Percentiles rank a stretch among this genome's conserved stretches.
These are phyloP conservation scores for Psilocybe cubensis DNA, from an alignment of 768 basidiomycete genomes.

Conservation along the genomic window DNA sequence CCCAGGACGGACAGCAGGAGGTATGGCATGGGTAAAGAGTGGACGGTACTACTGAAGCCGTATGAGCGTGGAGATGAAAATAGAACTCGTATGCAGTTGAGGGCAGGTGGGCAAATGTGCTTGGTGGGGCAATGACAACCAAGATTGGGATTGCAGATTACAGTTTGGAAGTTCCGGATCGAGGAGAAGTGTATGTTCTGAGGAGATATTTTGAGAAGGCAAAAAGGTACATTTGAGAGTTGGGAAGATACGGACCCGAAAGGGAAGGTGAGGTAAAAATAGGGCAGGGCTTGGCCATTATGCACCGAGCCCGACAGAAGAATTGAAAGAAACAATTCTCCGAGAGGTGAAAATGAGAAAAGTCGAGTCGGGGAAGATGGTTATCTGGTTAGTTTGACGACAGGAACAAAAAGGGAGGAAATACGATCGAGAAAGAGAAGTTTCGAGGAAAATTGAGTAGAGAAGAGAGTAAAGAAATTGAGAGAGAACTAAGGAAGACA, in stretches of 20 bases:
- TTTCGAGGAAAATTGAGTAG: neutral
- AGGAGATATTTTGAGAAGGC: neutral
- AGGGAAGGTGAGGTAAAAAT: neutral
- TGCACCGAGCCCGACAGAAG: neutral
- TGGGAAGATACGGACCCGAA: conserved; percentile 6
- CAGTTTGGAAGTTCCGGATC: conserved; percentile 8
- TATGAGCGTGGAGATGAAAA: too few species aligned
- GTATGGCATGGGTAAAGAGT: neutral
- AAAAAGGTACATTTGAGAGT: neutral
- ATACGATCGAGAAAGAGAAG: neutral
- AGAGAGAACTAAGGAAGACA: too few species aligned
- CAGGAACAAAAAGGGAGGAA: neutral
- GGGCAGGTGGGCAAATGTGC: neutral
- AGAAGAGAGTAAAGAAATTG: too few species aligned
- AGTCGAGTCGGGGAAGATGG: neutral
- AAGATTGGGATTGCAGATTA: neutral
- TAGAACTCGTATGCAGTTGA: neutral
- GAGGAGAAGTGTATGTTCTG: conserved; percentile 3
- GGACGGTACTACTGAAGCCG: neutral
- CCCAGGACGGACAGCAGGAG: neutral
- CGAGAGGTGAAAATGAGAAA: neutral
- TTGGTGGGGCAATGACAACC: neutral
- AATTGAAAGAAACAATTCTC: neutral
- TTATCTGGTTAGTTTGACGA: neutral
- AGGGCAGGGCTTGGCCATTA: neutral